Evolutionary conservation across 1,139 yeast species (phyloP).

Genomic region (Kurtzmaniella quercitrusa): DNA sequence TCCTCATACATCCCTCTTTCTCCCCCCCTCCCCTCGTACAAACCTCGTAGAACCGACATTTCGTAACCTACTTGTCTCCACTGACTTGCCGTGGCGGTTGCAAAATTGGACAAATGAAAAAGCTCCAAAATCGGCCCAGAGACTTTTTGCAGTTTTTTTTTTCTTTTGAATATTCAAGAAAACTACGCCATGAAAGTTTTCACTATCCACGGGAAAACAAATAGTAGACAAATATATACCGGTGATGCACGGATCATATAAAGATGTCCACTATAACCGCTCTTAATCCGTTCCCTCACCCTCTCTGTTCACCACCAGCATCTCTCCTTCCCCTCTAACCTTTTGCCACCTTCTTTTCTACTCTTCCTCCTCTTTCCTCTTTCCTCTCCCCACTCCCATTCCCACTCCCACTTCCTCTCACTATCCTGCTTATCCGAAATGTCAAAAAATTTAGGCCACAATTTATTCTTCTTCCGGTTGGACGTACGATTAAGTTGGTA

Average conservation of each 20-base stretch:
- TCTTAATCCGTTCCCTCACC: too few relatives aligned
- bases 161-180: too few relatives aligned
- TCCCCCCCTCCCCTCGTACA: background rate
- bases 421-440: background rate
- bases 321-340: background rate
- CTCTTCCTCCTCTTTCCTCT: background rate
- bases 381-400: background rate
- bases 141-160: background rate
- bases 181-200: too few relatives aligned
- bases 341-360: too few relatives aligned
- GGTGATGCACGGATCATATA: too few relatives aligned
- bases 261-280: too few relatives aligned
- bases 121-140: slow-evolving; percentile 1
- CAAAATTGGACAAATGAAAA: slow-evolving; percentile 1
- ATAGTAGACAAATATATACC: too few relatives aligned
- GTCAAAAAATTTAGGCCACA: background rate
- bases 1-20: background rate
- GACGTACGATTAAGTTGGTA: background rate
- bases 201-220: too few relatives aligned
- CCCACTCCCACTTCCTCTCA: background rate
- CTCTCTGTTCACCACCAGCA: background rate
- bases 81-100: background rate
- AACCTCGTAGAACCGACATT: too few relatives aligned
- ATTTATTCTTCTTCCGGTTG: background rate
- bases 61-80: too few relatives aligned